Percentiles rank a stretch among this genome's conserved stretches.
Conservation (phyloP, 2,329 filamentous ascomycete genomes). For the Fusarium subtropicale region DNA sequence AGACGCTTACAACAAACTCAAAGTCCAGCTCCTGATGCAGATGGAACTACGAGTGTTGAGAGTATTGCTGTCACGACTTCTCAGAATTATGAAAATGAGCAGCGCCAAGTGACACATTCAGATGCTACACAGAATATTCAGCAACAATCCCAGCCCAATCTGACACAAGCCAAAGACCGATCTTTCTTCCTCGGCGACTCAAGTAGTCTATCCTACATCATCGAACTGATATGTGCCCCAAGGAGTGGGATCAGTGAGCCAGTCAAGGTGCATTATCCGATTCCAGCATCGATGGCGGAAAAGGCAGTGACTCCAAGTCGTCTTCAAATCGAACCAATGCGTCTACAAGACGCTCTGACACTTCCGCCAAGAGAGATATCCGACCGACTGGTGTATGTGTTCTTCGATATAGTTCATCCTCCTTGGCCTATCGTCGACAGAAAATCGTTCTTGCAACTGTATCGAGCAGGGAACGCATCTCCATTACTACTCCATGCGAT, state of each 20-base stretch:
- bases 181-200: constrained; percentile 30
- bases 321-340: constrained; percentile 5
- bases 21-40: neutral
- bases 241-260: constrained; percentile 32
- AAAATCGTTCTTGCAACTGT: neutral
- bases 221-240: constrained; percentile 35
- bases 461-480: constrained; percentile 9
- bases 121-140: neutral
- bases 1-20: neutral
- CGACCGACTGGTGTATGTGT: constrained; percentile 14
- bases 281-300: constrained; percentile 34
- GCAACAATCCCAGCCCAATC: neutral
- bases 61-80: neutral
- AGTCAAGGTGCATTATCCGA: constrained; percentile 39
- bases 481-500: constrained; percentile 22
- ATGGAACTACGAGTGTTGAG: neutral
- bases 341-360: constrained; percentile 19
- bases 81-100: neutral
- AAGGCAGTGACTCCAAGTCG: constrained; percentile 9
- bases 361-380: constrained; percentile 18
- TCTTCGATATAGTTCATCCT: constrained; percentile 30
- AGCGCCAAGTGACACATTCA: accelerated
- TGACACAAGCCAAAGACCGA: neutral
- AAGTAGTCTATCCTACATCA: constrained; percentile 36
- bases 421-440: constrained; percentile 30